A percentile compares a stretch with the other conserved stretches of the same genome.
Conservation (phyloP, 2,329 filamentous ascomycete species). For the Xylariaceae sp. region DNA sequence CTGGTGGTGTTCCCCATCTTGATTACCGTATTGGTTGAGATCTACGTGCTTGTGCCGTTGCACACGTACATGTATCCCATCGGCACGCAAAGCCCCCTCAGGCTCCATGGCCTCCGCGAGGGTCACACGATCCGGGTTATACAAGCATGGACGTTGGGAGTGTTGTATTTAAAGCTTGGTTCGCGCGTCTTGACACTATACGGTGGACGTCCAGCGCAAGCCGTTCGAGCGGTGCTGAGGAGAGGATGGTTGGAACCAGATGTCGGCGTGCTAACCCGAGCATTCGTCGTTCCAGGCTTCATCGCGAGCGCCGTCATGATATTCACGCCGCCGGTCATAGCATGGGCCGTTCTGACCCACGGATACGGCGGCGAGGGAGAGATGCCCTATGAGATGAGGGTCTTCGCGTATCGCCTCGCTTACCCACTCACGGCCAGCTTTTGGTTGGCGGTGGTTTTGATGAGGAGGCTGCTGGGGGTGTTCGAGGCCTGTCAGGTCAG, state of each 20-base stretch:
- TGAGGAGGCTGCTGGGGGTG: constrained; percentile 55
- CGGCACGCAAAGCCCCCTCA: constrained; percentile 22
- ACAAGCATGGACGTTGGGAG: constrained; percentile 89
- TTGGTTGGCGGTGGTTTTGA: constrained; percentile 40
- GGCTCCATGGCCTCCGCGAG: constrained; percentile 28
- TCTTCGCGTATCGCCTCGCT: constrained; percentile 52
- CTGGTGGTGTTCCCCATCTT: constrained; percentile 77
- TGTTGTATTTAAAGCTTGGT: constrained; percentile 82
- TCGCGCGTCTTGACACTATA: constrained; percentile 66
- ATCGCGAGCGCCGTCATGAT: constrained; percentile 61
- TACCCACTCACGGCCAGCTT: constrained; percentile 64
- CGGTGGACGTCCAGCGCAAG: constrained; percentile 65
- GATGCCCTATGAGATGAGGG: constrained; percentile 24
- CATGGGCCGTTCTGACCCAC: constrained; percentile 43
- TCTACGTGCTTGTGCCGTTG: constrained; percentile 83
- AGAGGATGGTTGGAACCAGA: constrained; percentile 78
- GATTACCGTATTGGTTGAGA: constrained; percentile 74
- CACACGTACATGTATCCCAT: constrained; percentile 66
- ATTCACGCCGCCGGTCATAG: constrained; percentile 58
- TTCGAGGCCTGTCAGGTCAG: constrained; percentile 73
- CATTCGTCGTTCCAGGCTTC: constrained; percentile 74
- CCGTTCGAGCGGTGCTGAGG: constrained; percentile 69
- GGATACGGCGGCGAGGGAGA: constrained; percentile 20
- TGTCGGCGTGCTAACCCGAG: constrained; percentile 72
- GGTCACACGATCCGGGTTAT: constrained; percentile 77